These are phyloP conservation scores for Rosa rugosa DNA, from an alignment of 306 rosid genomes.

Conservation along the genomic window DNA sequence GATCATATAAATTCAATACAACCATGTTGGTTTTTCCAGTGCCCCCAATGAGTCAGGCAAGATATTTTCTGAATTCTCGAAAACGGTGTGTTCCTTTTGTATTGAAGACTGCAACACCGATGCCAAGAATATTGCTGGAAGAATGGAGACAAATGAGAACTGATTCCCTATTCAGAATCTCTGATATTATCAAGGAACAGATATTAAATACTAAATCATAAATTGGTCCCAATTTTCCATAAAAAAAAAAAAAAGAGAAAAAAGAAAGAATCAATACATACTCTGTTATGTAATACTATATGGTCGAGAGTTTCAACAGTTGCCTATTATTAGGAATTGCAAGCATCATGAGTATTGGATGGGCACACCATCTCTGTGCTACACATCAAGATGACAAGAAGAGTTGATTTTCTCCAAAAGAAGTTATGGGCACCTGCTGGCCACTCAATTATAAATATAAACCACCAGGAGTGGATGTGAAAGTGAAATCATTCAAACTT, in stretches of 20 bases:
- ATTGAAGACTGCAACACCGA: neutral
- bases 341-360: neutral
- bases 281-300: neutral
- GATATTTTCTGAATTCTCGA: neutral
- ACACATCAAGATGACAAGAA: conserved; percentile 10
- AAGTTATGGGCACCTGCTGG: neutral
- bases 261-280: neutral
- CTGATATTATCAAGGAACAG: neutral
- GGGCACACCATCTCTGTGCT: neutral
- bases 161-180: neutral
- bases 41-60: neutral
- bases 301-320: neutral
- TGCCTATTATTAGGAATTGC: neutral
- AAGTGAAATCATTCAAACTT: neutral
- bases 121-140: neutral
- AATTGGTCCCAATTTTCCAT: too few relatives aligned
- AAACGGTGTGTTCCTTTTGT: neutral
- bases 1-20: too few relatives aligned
- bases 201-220: neutral
- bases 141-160: neutral
- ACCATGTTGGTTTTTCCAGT: neutral
- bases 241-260: neutral
- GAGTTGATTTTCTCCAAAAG: neutral
- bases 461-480: neutral
- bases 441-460: neutral